Evolutionary conservation across 768 basidiomycete genomes (phyloP).

Genomic region (Rhodotorula diobovata): DNA sequence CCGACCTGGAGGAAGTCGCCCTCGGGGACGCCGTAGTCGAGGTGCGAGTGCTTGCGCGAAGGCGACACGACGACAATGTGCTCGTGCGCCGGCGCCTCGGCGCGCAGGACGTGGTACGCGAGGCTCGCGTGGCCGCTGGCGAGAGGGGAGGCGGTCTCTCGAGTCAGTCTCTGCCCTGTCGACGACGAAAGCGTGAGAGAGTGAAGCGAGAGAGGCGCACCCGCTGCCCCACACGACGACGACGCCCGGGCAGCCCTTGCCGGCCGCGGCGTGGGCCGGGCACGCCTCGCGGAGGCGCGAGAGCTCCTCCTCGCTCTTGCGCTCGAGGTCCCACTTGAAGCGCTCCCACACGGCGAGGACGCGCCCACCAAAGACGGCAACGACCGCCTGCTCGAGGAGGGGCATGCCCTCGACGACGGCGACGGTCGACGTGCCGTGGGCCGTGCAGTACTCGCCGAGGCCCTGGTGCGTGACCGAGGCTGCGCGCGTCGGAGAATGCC

Average conservation of each 20-base stretch:
- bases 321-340: background rate
- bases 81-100: background rate
- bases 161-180: background rate
- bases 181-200: background rate
- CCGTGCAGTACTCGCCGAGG: conserved; percentile 17
- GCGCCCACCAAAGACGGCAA: background rate
- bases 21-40: background rate
- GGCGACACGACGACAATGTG: conserved; percentile 18
- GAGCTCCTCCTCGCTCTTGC: background rate
- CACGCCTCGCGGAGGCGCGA: background rate
- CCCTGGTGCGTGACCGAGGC: conserved; percentile 13
- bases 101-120: background rate
- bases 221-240: conserved; percentile 12
- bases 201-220: background rate
- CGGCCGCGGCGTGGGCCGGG: background rate
- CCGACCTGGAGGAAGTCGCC: conserved; percentile 8
- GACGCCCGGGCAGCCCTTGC: background rate
- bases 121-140: conserved; percentile 23
- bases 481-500: background rate
- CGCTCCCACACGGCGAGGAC: background rate
- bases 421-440: background rate
- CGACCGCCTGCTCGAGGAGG: conserved; percentile 10
- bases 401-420: conserved; percentile 1
- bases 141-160: no score
- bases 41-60: conserved; percentile 9